phyloP scores from a whole-genome alignment of 768 basidiomycete species.

The Thelephora aurantiotincta region DNA sequence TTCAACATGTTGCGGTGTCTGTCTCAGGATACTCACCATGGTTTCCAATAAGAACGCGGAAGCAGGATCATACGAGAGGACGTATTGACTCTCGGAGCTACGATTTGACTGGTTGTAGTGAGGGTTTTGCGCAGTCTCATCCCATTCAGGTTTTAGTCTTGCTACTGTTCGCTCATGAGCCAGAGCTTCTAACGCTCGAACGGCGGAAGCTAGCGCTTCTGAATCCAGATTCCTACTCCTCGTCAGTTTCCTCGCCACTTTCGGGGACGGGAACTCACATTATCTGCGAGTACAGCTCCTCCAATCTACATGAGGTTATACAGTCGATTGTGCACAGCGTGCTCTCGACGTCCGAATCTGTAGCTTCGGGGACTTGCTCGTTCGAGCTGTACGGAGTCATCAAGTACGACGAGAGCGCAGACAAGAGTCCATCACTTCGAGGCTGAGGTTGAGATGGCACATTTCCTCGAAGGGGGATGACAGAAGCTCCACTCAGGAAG shows the following conservation, averaged over 20 bases:
- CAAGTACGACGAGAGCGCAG: slow-evolving; percentile 87
- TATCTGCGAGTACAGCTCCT: slow-evolving; percentile 89
- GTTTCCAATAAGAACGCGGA: slow-evolving; percentile 90
- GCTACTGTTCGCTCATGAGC: slow-evolving; percentile 86
- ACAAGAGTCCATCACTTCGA: slow-evolving; percentile 80
- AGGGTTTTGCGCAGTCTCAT: slow-evolving; percentile 29
- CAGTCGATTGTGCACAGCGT: slow-evolving; percentile 94
- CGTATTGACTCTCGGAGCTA: slow-evolving; percentile 29
- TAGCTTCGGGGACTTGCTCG: slow-evolving; percentile 70
- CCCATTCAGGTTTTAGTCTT: slow-evolving; percentile 52
- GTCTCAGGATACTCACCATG: slow-evolving; percentile 81
- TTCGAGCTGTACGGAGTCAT: slow-evolving; percentile 83
- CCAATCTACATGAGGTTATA: slow-evolving; percentile 82
- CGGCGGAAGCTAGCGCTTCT: slow-evolving; percentile 69
- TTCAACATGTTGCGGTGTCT: slow-evolving; percentile 63
- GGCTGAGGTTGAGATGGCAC: slow-evolving; percentile 47
- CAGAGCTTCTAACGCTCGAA: slow-evolving; percentile 78
- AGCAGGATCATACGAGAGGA: slow-evolving; percentile 87
- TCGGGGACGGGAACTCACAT: slow-evolving; percentile 38
- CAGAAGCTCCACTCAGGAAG: slow-evolving; percentile 87
- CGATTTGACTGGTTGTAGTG: slow-evolving; percentile 17
- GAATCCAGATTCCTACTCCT: slow-evolving; percentile 53
- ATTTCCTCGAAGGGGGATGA: slow-evolving; percentile 78
- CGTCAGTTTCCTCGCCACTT: background rate
- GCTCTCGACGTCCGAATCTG: slow-evolving; percentile 82